These are phyloP conservation scores for Hygrophorus pudorinus DNA, from an alignment of 768 basidiomycete species.

Conservation along the genomic window DNA sequence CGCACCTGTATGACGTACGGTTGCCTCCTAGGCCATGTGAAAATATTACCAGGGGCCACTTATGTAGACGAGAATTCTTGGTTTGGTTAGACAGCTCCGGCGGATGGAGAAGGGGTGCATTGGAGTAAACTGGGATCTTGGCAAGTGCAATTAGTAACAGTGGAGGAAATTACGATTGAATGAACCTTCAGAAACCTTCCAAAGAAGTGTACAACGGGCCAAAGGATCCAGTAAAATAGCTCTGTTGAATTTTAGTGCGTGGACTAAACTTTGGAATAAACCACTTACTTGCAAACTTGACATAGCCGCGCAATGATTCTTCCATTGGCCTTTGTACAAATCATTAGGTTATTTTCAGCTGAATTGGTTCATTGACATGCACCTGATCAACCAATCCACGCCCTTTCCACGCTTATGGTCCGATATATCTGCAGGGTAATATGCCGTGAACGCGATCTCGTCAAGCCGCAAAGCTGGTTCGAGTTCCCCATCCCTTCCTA, in stretches of 20 bases:
- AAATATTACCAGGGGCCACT: constrained; percentile 77
- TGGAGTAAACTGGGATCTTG: constrained; percentile 48
- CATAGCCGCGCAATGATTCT: constrained; percentile 38
- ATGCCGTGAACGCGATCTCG: constrained; percentile 55
- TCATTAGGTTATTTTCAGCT: neutral
- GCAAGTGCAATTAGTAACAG: neutral
- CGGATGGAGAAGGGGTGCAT: constrained; percentile 43
- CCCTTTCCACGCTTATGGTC: constrained; percentile 26
- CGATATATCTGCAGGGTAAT: constrained; percentile 45
- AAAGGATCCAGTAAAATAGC: constrained; percentile 31
- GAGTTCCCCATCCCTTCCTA: constrained; percentile 15
- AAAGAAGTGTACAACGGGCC: constrained; percentile 44
- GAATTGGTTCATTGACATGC: no score
- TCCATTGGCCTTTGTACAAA: constrained; percentile 38
- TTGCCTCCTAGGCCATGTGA: constrained; percentile 78
- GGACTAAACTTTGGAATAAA: neutral
- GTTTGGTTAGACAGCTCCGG: constrained; percentile 7
- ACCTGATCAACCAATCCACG: constrained; percentile 51
- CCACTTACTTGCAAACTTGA: constrained; percentile 35
- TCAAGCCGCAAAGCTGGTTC: constrained; percentile 42
- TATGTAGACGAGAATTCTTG: constrained; percentile 11
- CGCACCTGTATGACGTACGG: constrained; percentile 57
- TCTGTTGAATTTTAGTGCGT: constrained; percentile 15
- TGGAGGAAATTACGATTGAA: neutral
- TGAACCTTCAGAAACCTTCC: constrained; percentile 35